Percentiles rank a stretch among this genome's conserved stretches.
Evolutionary conservation across 768 basidiomycete species (phyloP).

Genomic region (Pholiota microspora): DNA sequence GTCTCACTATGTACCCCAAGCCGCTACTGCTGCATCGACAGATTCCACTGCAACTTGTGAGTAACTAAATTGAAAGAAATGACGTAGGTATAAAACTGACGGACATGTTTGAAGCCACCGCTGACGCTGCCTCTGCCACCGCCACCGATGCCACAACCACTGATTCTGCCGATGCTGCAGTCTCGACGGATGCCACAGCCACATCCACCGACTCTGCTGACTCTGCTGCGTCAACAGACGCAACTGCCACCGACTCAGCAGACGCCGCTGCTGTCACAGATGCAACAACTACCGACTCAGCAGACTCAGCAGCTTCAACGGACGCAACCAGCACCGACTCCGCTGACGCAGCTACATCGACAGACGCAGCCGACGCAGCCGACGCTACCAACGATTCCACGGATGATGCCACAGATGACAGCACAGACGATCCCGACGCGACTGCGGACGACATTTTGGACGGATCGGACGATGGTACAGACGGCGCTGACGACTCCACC

Average conservation of each 20-base stretch:
- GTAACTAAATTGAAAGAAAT: background rate
- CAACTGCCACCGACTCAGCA: conserved; percentile 11
- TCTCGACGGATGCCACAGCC: conserved; percentile 8
- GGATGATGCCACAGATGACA: conserved; percentile 12
- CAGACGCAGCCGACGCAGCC: conserved; percentile 8
- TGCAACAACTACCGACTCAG: conserved; percentile 8
- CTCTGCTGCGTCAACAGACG: conserved; percentile 2
- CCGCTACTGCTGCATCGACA: conserved; percentile 10
- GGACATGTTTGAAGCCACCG: conserved; percentile 2
- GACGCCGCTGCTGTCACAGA: conserved; percentile 1
- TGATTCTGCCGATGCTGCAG: conserved; percentile 11
- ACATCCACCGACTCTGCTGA: conserved; percentile 12
- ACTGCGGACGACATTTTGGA: conserved; percentile 15
- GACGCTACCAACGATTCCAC: conserved; percentile 10
- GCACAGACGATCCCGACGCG: conserved; percentile 2
- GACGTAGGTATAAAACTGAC: background rate
- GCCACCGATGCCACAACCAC: conserved; percentile 13
- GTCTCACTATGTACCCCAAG: background rate
- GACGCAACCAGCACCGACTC: conserved; percentile 17
- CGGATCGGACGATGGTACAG: conserved; percentile 14
- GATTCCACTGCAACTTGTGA: conserved; percentile 6
- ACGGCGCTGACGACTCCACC: background rate
- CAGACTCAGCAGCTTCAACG: conserved; percentile 10
- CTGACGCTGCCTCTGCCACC: conserved; percentile 10
- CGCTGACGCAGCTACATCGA: conserved; percentile 13